Percentiles rank a stretch among this genome's conserved stretches.
Evolutionary conservation across 192 early-diverging fungal genomes (phyloP).

Genomic region (Podila horticola): DNA sequence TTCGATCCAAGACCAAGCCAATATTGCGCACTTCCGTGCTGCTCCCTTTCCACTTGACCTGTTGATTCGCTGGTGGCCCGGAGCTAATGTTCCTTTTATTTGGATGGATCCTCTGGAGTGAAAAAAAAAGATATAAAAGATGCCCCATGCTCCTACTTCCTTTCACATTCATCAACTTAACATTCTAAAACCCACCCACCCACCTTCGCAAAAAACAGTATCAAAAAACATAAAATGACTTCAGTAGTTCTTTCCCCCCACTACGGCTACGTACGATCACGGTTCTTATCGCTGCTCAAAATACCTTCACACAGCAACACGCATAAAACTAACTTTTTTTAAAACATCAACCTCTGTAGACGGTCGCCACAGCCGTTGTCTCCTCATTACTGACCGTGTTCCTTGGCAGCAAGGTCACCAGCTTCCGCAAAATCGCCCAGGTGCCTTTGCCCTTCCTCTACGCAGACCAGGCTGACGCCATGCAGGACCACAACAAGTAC

Average conservation of each 20-base stretch:
- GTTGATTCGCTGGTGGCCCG: too few relatives aligned
- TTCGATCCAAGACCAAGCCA: too few relatives aligned
- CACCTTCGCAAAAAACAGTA: neutral
- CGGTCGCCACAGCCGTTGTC: constrained; percentile 33
- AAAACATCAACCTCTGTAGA: constrained; percentile 20
- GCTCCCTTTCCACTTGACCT: too few relatives aligned
- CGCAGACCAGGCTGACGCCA: constrained; percentile 62
- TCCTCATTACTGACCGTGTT: constrained; percentile 49
- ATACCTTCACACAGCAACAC: neutral
- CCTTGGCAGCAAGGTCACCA: constrained; percentile 61
- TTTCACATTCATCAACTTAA: neutral
- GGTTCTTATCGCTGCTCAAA: too few relatives aligned
- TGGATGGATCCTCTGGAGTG: too few relatives aligned
- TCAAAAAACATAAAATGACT: constrained; percentile 19
- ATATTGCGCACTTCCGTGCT: too few relatives aligned
- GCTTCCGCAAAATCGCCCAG: constrained; percentile 62
- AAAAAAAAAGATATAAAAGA: too few relatives aligned
- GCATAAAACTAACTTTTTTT: neutral
- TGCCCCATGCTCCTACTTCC: neutral
- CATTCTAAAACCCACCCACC: neutral
- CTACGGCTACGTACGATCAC: constrained; percentile 65
- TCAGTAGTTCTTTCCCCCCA: constrained; percentile 56
- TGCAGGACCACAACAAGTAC: constrained; percentile 69
- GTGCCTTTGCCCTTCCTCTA: constrained; percentile 79
- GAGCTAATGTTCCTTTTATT: too few relatives aligned